Evolutionary conservation across 1,284 basidiomycete genomes (phyloP), one percentile per base, ranked within the genome.

Genomic region (Pseudozyma tsukubaensis): DNA sequence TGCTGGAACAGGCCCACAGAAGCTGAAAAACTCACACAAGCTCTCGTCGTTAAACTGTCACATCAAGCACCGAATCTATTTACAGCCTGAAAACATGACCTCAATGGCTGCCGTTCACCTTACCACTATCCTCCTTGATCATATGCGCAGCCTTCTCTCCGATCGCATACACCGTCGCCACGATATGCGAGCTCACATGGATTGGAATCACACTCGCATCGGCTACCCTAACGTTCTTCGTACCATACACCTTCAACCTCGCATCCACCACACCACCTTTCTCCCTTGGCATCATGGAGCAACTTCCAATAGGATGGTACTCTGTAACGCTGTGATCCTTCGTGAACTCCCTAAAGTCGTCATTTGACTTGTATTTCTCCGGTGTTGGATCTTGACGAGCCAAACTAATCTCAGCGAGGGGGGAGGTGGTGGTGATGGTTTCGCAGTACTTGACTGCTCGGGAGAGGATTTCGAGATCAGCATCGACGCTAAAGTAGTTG

Each of bases 211-310:
- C 55, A 6, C 44, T 50, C 6, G 85, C 82, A 67, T 87, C 86
- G 39, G 85, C 81, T 13, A 86, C 83, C 29, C 85, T 80, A 71
- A 93, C 86, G 85, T 91, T 91, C 80, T 87, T 77, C 5, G 88
- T 87, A 18, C 90, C 90, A 79, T 91, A 89, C 16, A 91, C 90
- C 76, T 86, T 86, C 45, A 92, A 85, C 52, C 89, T 85, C 19
- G 88, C 86, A 80, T 89, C 89, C 48, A 92, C 90, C 49, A 91
- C 90, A 68, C 90, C 91, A 42, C 90, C 91, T 59, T 86, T 84
- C n/a, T 85, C 85, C 64, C 86, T 83, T 1, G 90, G 90, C 55
- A 91, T 85, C 90, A 91, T 91, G 7, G 89, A 87, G 77, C 88
- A 89, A 32, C 90, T 88, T 68, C 88, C 88, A 21, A 87, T 86